Conservation (phyloP, 1,284 basidiomycete genomes). For the Ustilago sp. region DNA sequence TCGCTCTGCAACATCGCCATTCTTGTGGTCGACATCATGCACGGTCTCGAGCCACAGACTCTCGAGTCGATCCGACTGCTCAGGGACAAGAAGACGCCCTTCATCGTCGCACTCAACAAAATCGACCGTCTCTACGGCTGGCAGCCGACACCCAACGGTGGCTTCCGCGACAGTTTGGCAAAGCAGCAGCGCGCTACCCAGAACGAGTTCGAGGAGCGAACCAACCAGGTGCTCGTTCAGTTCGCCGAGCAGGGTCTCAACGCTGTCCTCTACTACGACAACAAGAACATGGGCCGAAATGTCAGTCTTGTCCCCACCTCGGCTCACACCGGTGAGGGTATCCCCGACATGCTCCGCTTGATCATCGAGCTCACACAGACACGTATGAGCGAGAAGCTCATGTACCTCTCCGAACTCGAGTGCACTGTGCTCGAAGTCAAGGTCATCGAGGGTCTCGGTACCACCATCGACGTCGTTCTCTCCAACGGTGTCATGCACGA, state of each 20-base stretch:
- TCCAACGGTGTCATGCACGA: conserved; percentile 94
- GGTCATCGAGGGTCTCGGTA: conserved; percentile 97
- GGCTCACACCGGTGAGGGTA: conserved; percentile 96
- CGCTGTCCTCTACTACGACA: conserved; percentile 94
- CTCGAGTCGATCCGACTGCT: conserved; percentile 94
- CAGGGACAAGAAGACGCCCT: conserved; percentile 94
- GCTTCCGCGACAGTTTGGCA: conserved; percentile 90
- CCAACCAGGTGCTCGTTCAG: conserved; percentile 85
- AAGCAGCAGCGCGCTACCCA: conserved; percentile 84
- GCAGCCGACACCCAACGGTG: conserved; percentile 89
- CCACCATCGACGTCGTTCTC: conserved; percentile 96
- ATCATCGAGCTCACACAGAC: conserved; percentile 97
- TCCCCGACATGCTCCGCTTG: conserved; percentile 99
- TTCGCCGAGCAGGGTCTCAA: conserved; percentile 99
- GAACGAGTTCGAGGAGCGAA: conserved; percentile 92
- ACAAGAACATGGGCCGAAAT: conserved; percentile 93
- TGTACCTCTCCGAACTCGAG: conserved; percentile 98
- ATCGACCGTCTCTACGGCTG: conserved; percentile 98
- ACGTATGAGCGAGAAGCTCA: conserved; percentile 95
- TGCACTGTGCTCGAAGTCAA: conserved; percentile 99
- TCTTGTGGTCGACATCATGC: conserved; percentile 99
- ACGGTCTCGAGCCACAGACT: conserved; percentile 97
- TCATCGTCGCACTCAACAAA: conserved; percentile 99
- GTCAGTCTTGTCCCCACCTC: conserved; percentile 98
- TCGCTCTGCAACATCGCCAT: conserved; percentile 99